Conservation (phyloP, 2,329 filamentous ascomycete genomes). For the Zymoseptoria passerinii region DNA sequence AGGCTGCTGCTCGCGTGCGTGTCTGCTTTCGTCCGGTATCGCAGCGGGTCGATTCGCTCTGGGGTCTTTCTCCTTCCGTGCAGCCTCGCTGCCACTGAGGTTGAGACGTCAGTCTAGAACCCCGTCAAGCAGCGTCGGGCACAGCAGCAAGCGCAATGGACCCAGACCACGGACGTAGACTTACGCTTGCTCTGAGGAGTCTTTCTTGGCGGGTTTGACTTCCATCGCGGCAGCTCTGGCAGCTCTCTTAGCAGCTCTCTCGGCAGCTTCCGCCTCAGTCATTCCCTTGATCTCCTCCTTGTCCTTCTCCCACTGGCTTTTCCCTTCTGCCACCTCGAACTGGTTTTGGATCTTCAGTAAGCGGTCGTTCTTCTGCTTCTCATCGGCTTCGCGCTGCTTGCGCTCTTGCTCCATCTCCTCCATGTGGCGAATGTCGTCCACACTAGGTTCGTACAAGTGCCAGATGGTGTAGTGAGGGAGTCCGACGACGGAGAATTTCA, state of each 20-base stretch:
- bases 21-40: not conserved
- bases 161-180: too few relatives aligned
- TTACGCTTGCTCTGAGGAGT: too few relatives aligned
- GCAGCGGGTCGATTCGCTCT: too few relatives aligned
- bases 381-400: constrained; percentile 69
- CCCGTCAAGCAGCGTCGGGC: too few relatives aligned
- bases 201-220: not conserved
- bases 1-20: not conserved
- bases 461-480: constrained; percentile 97
- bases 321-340: constrained; percentile 64
- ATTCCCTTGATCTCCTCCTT: constrained; percentile 69
- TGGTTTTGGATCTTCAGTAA: constrained; percentile 71
- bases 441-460: constrained; percentile 98
- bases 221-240: not conserved
- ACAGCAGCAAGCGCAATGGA: too few relatives aligned
- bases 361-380: constrained; percentile 62
- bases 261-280: constrained; percentile 46
- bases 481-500: constrained; percentile 91
- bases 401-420: constrained; percentile 94
- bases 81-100: too few relatives aligned
- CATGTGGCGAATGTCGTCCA: constrained; percentile 96
- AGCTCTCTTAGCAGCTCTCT: constrained; percentile 30
- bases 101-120: too few relatives aligned
- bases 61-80: too few relatives aligned
- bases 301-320: constrained; percentile 81